Evolutionary conservation across 176 grass and related monocot genomes (phyloP), one percentile per base, ranked within the genome.

Genomic region (Elymus sibiricus): DNA sequence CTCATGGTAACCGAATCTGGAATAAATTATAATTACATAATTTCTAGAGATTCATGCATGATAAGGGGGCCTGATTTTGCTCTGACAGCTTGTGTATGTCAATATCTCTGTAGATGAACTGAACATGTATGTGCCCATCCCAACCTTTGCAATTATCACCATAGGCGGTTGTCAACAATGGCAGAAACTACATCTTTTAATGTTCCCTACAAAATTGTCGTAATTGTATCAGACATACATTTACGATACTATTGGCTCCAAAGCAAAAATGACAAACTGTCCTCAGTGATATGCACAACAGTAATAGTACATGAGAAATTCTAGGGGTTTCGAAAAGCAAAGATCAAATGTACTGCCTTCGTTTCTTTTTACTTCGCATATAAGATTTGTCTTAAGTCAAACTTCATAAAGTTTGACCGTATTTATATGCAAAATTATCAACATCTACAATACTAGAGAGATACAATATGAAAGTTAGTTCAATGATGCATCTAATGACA

Each of bases 101-200:
- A 82, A 55, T 65, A 70, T 56, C 80, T 70, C 8, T 27, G 7
- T 65, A 29, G 7, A 81, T 51, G 27, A 81, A 35, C 46, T 26
- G 65, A 72, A 73, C 35, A 60, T 83, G 39, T 61, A 43, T 61
- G 53, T 83, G 22, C 49, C 68, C 32, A 38, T 60, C 34, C 37
- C 26, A 80, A 14, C 5, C 25, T 86, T 61, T 2, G 26, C n/a
- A n/a, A 59, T 24, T 64, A 51, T 91, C 75, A 94, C 92, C 92
- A 89, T 28, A 91, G 80, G 34, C 80, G 40, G 76, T 94, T 89
- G 42, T 91, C 87, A 51, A 94, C 78, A 14, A 94, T 71, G 21
- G 81, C 84, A 63, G 69, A 82, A 32, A 84, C 78, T 44, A 91
- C 47, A 25, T 94, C 89, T 87, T 94, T 94, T 66, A 94, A 49